Percentiles rank a stretch among this genome's conserved stretches.
Evolutionary conservation across 208 protist genomes (phyloP).

Genomic region (Leishmania guyanensis): DNA sequence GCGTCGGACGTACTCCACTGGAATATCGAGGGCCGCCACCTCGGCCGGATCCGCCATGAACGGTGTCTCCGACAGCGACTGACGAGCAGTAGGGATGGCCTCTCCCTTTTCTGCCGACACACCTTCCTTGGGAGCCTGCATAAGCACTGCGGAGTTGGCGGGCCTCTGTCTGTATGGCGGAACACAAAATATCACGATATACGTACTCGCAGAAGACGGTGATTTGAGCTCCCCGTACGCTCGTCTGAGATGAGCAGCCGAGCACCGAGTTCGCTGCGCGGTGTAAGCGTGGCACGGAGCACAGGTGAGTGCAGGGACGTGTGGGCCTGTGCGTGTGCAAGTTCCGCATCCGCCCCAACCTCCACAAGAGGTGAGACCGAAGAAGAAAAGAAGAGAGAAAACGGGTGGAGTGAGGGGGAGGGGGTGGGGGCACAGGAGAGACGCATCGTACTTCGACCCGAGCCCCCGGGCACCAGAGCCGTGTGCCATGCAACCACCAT

Average conservation of each 20-base stretch:
- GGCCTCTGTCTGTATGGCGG: too few species aligned
- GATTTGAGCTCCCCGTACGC: background rate
- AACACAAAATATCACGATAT: background rate
- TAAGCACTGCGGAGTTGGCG: background rate
- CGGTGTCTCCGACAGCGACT: constrained; percentile 44
- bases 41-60: constrained; percentile 55
- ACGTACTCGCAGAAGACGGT: background rate
- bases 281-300: background rate
- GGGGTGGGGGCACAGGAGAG: background rate
- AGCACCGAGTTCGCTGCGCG: background rate
- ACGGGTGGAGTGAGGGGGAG: background rate
- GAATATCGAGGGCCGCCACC: constrained; percentile 43
- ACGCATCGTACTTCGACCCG: background rate
- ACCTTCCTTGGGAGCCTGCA: constrained; percentile 4
- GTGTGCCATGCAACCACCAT: background rate
- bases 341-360: too few species aligned
- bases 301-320: background rate
- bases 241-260: background rate
- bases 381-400: background rate
- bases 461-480: background rate
- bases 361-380: background rate
- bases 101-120: background rate
- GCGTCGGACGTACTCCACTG: constrained; percentile 57
- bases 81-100: background rate
- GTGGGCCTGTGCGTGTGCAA: background rate